Conservation (phyloP, 2,329 filamentous ascomycete species). For the Remersonia thermophila region DNA sequence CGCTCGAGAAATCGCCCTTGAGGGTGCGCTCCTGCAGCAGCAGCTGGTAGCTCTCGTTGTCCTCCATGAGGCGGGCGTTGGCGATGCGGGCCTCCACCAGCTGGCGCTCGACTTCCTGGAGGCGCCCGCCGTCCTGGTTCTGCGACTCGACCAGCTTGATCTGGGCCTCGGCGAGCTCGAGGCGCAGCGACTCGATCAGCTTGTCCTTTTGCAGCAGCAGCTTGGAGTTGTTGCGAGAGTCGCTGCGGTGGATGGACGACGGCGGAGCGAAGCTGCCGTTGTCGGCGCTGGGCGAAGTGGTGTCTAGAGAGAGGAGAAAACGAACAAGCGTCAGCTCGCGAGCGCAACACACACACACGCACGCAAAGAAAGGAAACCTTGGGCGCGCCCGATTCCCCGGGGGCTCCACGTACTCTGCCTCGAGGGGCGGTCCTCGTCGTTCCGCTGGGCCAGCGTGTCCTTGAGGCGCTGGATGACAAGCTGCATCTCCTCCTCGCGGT, state of each 20-base stretch:
- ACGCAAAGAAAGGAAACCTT: background rate
- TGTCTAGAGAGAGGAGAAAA: conserved; percentile 15
- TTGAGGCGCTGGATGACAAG: conserved; percentile 82
- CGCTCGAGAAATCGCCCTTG: conserved; percentile 78
- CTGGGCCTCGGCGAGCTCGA: conserved; percentile 88
- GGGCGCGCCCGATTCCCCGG: too few species aligned
- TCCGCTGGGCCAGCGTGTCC: conserved; percentile 71
- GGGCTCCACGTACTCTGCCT: conserved; percentile 38
- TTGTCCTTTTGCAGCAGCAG: conserved; percentile 91
- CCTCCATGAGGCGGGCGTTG: conserved; percentile 92
- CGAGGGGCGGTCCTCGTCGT: conserved; percentile 46
- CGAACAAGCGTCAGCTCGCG: too few species aligned
- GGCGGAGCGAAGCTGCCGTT: conserved; percentile 75
- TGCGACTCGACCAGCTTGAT: conserved; percentile 92
- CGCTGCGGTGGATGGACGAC: conserved; percentile 71
- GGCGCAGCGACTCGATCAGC: conserved; percentile 78
- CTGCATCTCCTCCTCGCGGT: conserved; percentile 82
- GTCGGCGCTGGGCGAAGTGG: conserved; percentile 57
- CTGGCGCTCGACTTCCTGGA: conserved; percentile 81
- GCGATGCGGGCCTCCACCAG: conserved; percentile 89
- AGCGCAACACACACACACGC: conserved; percentile 6
- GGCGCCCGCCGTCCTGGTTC: conserved; percentile 75
- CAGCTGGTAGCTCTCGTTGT: conserved; percentile 96
- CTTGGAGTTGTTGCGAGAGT: conserved; percentile 81
- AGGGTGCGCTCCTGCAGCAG: conserved; percentile 90